Evolutionary conservation across 768 basidiomycete genomes (phyloP), one percentile per base, ranked within the genome.

Genomic region (Kwoniella dendrophila): DNA sequence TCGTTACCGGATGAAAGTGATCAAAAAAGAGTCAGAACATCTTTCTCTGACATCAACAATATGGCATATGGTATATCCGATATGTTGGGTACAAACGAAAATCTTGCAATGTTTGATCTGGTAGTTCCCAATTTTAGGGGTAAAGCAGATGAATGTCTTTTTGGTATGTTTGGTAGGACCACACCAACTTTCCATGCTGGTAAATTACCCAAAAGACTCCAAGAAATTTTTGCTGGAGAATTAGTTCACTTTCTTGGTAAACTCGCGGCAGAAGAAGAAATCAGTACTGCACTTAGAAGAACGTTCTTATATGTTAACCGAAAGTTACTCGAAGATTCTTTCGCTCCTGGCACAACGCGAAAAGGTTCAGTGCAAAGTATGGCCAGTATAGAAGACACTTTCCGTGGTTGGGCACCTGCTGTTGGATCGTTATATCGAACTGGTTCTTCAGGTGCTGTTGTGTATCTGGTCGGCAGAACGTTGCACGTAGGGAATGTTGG

Each of bases 51-150:
- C 33, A 87, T 97, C 59, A 90, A 89, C 80, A 86, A 86, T 56
- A 91, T 99, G 90, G 87, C 88, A 26, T 98, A 98, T 70, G 96
- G 95, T 16, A 95, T 99, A 58, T 90, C 95, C 0, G 96, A 99
- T 73, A 90, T 88, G 16, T 82, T 98, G 38, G 93, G 93, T 20
- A 36, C 56, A 24, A 84, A 85, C 62, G 89, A 92, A 48, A 85
- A 86, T 56, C 83, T 97, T 43, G 88, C 85, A 47, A 92, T 95
- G 86, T 84, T 96, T 66, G 96, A 99, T 79, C 84, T 98, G 26
- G 95, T 95, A 4, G 86, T 93, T 48, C 87, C 88, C 36, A 86
- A 90, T 68, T 96, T 94, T 80, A 86, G 88, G 7, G 86, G 84
- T 14, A 82, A 83, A 59, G 84, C 86, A 47, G 86, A 87, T 72